These are phyloP conservation scores for Clavispora vitiphila DNA, from an alignment of 805 yeast genomes.

Conservation along the genomic window DNA sequence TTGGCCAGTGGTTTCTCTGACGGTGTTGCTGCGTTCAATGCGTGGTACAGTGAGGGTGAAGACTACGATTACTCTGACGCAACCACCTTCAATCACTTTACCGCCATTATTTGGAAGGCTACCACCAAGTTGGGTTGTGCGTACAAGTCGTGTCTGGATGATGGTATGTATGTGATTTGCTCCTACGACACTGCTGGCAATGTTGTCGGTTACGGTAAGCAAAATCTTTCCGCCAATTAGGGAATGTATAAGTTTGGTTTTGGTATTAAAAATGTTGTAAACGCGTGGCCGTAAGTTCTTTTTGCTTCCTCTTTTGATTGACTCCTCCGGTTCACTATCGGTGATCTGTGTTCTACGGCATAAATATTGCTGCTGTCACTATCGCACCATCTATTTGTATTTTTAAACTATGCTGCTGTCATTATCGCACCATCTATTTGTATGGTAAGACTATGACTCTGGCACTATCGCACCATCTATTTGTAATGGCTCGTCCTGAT, in stretches of 20 bases:
- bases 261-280: not conserved
- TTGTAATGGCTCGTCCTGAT: too few species aligned
- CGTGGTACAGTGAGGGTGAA: slow-evolving; percentile 16
- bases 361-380: too few species aligned
- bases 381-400: too few species aligned
- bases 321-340: too few species aligned
- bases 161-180: slow-evolving; percentile 63
- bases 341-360: too few species aligned
- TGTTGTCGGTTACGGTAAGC: slow-evolving; percentile 37
- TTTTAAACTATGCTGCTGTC: too few species aligned
- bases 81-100: slow-evolving; percentile 50
- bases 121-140: slow-evolving; percentile 70
- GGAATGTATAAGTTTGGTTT: not conserved
- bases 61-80: slow-evolving; percentile 11
- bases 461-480: too few species aligned
- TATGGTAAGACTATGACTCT: too few species aligned
- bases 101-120: slow-evolving; percentile 71
- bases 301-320: too few species aligned
- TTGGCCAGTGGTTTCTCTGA: slow-evolving; percentile 35
- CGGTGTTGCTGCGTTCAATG: slow-evolving; percentile 16
- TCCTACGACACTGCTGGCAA: slow-evolving; percentile 76
- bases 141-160: slow-evolving; percentile 49
- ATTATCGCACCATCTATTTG: too few species aligned
- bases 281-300: not conserved
- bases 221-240: slow-evolving; percentile 8